Base-by-base conservation (phyloP, 306 rosid genomes). In the Begonia loranthoides region DNA sequence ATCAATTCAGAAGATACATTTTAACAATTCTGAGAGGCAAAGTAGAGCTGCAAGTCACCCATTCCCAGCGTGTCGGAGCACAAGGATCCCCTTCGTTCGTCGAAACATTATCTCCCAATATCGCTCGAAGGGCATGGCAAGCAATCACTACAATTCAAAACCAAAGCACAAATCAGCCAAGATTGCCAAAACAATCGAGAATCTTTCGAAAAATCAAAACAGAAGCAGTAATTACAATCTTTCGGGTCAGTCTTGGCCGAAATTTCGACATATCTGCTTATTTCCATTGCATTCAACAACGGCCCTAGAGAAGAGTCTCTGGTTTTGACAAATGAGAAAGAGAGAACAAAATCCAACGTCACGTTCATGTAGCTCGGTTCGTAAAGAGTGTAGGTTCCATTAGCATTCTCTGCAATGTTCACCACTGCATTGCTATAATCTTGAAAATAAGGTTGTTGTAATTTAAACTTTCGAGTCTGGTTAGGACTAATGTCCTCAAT, bases 281-380 rank as follows among this genome's bases (percentile, higher is more conserved):
- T 84, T 69, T 89, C 97, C 70, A 89, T 73, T 7, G 97, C 97
- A 67, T 81, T 89, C 17, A 89, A 56, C 43, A 89, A 81, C 2
- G 97, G 97, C 34, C 97, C 97, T 61, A 45, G 70, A 44, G 83
- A 75, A 14, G 97, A 89, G 72, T 82, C 95, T 17, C 66, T 64
- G 52, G 97, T 89, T 82, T 58, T 77, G 47, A 21, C 77, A 41
- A 84, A 89, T 55, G 87, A 68, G 72, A 89, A 89, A 1, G 94
- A 73, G 52, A 89, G 84, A 70, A 89, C 95, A 53, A 84, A 89
- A 13, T 82, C 74, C 62, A 89, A 60, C 57, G 75, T 79, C 67
- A 79, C 95, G 62, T 84, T 89, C 95, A 89, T 84, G 67, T 89
- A 89, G 66, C 97, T 89, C 17, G 95, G 97, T 65, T 89, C 97